Evolutionary conservation across 169 alveolate species (phyloP), one percentile per base, ranked within the genome.

Genomic region (Plasmodium adleri): DNA sequence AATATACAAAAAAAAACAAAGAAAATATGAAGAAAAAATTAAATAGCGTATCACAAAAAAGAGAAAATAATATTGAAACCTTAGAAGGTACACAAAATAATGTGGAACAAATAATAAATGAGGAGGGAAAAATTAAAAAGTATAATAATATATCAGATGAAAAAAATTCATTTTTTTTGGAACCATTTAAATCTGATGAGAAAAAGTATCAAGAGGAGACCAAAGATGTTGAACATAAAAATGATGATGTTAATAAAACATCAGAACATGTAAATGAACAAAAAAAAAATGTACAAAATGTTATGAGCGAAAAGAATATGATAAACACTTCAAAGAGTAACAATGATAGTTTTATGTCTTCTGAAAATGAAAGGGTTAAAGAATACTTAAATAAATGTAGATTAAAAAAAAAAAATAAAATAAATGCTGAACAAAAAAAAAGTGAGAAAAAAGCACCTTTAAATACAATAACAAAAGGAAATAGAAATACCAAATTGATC

Each of bases 171-270:
- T 13, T 17, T 58, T 6, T 5, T 8, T 39, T 39, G 47, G 47
- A 39, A 5, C 9, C 47, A 39, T 39, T 39, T 6, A 9, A 5
- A 39, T 5, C 47, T 39, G 47, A 39, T 39, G 47, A 39, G 47
- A 39, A 39, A 5, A 39, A 39, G 9, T 1, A 39, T 9, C 47
- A 39, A 54, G 43, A 3, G 67, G 56, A 50, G 28, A 68, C 8
- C 24, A 6, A 45, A 24, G 47, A 74, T 28, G 70, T 9, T 32
- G 22, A 28, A 3, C 58, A 52, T 17, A 50, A 67, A 24, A 67
- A 64, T 32, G 17, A 52, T 24, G 60, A 39, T 49, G 32, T 83
- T 49, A 67, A 54, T 68, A 56, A 83, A 22, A 67, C 28, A 62
- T 68, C 39, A 83, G 59, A 20, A 47, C 60, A 49, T 83, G 1